phyloP scores from a whole-genome alignment of 495 filamentous ascomycete genomes.

The Podospora tetraspora region DNA sequence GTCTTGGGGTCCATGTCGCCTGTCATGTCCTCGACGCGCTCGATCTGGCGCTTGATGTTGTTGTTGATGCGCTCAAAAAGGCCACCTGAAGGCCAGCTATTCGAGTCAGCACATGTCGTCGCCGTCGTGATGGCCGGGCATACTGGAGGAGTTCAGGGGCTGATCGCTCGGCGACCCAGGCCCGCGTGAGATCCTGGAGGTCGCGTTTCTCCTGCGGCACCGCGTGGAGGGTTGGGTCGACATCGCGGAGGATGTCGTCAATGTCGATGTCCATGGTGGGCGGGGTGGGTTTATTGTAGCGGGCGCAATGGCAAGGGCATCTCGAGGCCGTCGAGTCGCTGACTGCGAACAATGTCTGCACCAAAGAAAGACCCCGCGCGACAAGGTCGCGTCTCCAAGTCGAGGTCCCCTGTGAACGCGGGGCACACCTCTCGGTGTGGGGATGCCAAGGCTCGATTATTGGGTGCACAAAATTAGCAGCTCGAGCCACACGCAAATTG shows the following conservation, averaged over 20 bases:
- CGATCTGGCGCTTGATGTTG: slow-evolving; percentile 63
- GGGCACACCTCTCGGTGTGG: not conserved
- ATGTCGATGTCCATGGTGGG: slow-evolving; percentile 62
- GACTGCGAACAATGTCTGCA: not conserved
- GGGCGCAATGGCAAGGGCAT: not conserved
- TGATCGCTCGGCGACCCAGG: slow-evolving; percentile 87
- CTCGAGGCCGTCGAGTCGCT: not conserved
- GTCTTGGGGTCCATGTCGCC: slow-evolving; percentile 77
- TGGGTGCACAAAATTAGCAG: not conserved
- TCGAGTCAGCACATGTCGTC: not conserved
- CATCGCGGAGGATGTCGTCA: slow-evolving; percentile 78
- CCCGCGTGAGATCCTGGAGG: slow-evolving; percentile 81
- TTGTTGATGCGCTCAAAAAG: slow-evolving; percentile 69
- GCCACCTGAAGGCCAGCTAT: slow-evolving; percentile 46
- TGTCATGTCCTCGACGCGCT: slow-evolving; percentile 69
- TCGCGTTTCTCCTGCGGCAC: slow-evolving; percentile 62
- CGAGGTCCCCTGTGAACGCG: not conserved
- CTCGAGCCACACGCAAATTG: not conserved
- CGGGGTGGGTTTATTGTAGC: not conserved
- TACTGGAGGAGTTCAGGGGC: slow-evolving; percentile 71
- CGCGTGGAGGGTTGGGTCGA: slow-evolving; percentile 56
- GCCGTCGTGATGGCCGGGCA: not conserved
- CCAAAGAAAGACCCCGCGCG: not conserved
- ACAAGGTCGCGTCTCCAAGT: not conserved
- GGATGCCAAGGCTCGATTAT: not conserved